Base-by-base conservation (phyloP, 352 stramenopile species). In the Saprolegnia diclina region DNA sequence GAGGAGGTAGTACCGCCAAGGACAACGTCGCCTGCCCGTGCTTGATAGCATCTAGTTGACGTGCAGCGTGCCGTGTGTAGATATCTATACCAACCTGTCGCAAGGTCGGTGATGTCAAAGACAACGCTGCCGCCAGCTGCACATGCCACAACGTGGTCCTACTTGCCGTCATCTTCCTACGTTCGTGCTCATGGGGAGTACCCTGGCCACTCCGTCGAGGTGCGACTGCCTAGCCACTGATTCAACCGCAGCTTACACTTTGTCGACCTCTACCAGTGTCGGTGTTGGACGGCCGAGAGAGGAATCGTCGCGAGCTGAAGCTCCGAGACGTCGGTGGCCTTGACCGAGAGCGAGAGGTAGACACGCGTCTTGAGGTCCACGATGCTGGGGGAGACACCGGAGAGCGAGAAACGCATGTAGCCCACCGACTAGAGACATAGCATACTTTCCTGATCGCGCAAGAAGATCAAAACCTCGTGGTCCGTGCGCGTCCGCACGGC, bases 91-190 rank as follows among this genome's bases (percentile, higher is more conserved):
- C 4, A 21, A 59, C 52, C 52, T 16, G 13, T 40, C 4, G 52
- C 52, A 59, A 59, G 4, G 35, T 59, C 52, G 24, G 52, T 59
- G 35, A 59, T 59, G 9, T 59, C 52, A 59, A 59, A 59, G 24
- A 59, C 52, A 9, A 11, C 52, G 13, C 11, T 59, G 35, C 52
- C n/a, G 16, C 52, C 52, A 9, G 24, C 9, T 59, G 4, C 52
- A 24, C 52, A 59, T 2, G 11, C 11, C 3, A 19, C 24, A 9
- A 40, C 13, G 19, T 59, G 35, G 35, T 18, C 13, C 42, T 48
- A 48, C n/a, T n/a, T n/a, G n/a, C n/a, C n/a, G n/a, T n/a, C n/a
- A n/a, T n/a, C n/a, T n/a, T n/a, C n/a, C n/a, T n/a, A n/a, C n/a
- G n/a, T n/a, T n/a, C n/a, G n/a, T n/a, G 7, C 18, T 48, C 42